Conservation (phyloP, 345 rosid genomes). For the Firmiana major region DNA sequence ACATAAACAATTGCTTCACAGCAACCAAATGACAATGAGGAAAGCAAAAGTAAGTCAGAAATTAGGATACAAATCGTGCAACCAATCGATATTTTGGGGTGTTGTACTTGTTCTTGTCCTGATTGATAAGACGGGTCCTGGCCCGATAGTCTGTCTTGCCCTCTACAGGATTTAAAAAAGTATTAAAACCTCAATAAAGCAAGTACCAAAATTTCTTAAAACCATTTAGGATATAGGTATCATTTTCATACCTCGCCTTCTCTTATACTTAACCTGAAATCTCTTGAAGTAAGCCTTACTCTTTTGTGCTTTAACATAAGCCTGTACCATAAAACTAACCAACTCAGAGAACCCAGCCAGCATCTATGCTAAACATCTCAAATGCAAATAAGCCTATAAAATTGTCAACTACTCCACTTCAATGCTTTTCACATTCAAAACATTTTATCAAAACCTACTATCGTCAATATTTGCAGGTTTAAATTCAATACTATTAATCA, state of each 20-base stretch:
- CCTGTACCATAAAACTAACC: slow-evolving; percentile 25
- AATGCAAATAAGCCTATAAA: neutral
- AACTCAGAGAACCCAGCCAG: neutral
- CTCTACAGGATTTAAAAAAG: slow-evolving; percentile 25
- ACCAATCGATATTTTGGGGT: slow-evolving; percentile 72
- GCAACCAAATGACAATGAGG: neutral
- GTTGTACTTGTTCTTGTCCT: slow-evolving; percentile 70
- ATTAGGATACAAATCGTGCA: slow-evolving; percentile 54
- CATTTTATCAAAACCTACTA: neutral
- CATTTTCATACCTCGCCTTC: slow-evolving; percentile 51
- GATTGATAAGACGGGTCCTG: slow-evolving; percentile 64
- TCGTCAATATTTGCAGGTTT: neutral
- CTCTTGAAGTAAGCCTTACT: slow-evolving; percentile 60
- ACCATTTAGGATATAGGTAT: neutral
- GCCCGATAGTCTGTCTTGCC: slow-evolving; percentile 79
- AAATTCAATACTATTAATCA: neutral
- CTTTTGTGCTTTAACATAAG: slow-evolving; percentile 47
- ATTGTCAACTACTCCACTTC: neutral
- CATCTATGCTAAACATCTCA: neutral
- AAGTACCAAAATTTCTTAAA: neutral
- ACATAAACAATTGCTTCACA: neutral
- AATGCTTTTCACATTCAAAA: neutral
- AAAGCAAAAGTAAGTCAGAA: neutral
- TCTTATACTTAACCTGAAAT: slow-evolving; percentile 65
- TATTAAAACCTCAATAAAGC: neutral